phyloP scores from a whole-genome alignment of 2,329 filamentous ascomycete species.

The Colletotrichum horii region DNA sequence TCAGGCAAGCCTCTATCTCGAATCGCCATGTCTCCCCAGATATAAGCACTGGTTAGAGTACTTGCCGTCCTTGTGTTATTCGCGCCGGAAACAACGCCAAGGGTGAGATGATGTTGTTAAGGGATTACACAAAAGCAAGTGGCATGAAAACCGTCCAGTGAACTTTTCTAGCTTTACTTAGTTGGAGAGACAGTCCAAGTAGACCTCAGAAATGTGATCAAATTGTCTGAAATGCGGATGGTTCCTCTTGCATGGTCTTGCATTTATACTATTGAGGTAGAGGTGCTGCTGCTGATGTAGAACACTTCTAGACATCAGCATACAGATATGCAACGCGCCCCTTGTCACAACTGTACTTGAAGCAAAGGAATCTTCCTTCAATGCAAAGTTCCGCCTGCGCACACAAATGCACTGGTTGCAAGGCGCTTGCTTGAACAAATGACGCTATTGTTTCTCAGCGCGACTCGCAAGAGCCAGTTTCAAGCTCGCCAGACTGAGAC shows the following conservation, averaged over 20 bases:
- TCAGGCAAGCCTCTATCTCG: not conserved
- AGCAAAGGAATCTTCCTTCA: not conserved
- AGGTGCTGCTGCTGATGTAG: not conserved
- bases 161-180: not conserved
- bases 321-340: not conserved
- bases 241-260: not conserved
- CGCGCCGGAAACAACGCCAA: not conserved
- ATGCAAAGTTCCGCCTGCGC: not conserved
- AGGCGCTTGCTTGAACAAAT: not conserved
- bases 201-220: too few relatives aligned
- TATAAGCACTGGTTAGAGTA: not conserved
- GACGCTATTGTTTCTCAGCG: not conserved
- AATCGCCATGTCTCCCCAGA: not conserved
- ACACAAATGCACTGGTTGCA: not conserved
- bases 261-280: not conserved
- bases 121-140: not conserved
- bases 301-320: fast-evolving
- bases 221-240: too few relatives aligned
- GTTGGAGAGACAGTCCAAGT: too few relatives aligned
- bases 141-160: not conserved
- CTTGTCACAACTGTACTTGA: not conserved
- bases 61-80: not conserved
- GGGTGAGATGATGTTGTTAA: not conserved
- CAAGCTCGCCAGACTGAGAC: not conserved
- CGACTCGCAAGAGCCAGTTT: not conserved